Evolutionary conservation across 2,329 filamentous ascomycete genomes (phyloP), one percentile per base, ranked within the genome.

Genomic region (Ilyonectria mors-panacis): DNA sequence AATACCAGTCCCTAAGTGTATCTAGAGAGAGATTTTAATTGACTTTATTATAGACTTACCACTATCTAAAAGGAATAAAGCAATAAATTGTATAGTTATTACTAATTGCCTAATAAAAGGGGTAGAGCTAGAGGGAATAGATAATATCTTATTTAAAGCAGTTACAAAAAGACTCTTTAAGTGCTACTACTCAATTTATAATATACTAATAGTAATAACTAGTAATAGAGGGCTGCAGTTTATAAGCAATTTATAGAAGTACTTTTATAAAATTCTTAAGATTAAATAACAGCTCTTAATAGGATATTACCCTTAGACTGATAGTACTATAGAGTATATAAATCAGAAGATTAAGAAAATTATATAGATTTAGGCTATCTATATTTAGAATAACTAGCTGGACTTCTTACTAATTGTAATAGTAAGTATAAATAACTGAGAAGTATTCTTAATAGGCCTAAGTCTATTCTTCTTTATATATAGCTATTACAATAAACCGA

Each of bases 41-140:
- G 53, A 56, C 35, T 56, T 56, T 17, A 56, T 54, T 54, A 54
- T 10, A 13, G 33, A 54, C 28, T 23, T 54, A 33, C 50, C 28
- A 33, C 26, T 3, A 37, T 13, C 28, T 33, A 26, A 6, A 6
- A 13, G 26, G 13, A 12, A 54, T 35, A 54, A 54, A 35, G 50
- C 5, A 1, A 17, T 1, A 13, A 33, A 21, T n/a, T n/a, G 2
- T 6, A 7, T 33, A 3, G 50, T 54, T 37, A 21, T 54, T 6
- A n/a, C 17, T 17, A 26, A 54, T 35, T 2, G n/a, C 23, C 17
- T 54, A 6, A 54, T 10, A 17, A 33, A 54, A n/a, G 23, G 23
- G 3, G 23, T 26, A 26, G 23, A 26, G 23, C 3, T 26, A 26
- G 23, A 26, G 23, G 23, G 23, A 26, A 26, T 26, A 5, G 23